A percentile compares a stretch with the other conserved stretches of the same genome.
Conservation (phyloP, 208 protist species). For the Tritrichomonas musculus region DNA sequence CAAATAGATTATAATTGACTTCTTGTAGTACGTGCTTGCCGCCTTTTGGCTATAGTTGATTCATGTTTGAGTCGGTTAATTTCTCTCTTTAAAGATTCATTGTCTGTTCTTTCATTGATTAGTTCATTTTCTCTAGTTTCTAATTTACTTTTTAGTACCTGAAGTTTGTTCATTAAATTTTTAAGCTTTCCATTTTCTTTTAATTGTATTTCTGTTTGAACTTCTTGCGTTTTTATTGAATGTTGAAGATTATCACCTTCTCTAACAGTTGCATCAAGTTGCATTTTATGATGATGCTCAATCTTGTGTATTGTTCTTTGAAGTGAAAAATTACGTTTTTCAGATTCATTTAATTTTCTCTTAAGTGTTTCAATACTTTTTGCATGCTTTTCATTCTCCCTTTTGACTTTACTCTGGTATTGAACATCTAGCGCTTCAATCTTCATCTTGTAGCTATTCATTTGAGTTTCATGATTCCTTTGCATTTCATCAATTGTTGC, state of each 20-base stretch:
- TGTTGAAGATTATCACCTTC: neutral
- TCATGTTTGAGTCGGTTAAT: neutral
- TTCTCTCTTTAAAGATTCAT: conserved; percentile 2
- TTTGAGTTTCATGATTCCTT: neutral
- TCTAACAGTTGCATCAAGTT: neutral
- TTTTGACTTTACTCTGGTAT: neutral
- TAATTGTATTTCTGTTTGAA: no score
- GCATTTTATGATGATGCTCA: neutral
- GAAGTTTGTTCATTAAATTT: no score
- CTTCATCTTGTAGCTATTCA: neutral
- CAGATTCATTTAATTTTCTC: neutral
- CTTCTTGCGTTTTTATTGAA: neutral
- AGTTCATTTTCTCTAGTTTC: neutral
- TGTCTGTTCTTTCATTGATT: neutral
- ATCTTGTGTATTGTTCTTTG: neutral
- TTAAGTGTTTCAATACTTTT: neutral
- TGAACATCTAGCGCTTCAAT: neutral
- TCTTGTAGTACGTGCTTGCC: no score
- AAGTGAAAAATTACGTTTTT: neutral
- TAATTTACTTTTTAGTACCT: neutral
- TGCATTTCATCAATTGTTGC: neutral
- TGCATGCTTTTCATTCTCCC: neutral
- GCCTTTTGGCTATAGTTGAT: neutral
- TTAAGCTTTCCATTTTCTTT: no score
- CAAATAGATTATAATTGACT: no score